Percentiles rank a stretch among this genome's conserved stretches.
phyloP scores from a whole-genome alignment of 148 eudicot species.

The Bassia scoparia region DNA sequence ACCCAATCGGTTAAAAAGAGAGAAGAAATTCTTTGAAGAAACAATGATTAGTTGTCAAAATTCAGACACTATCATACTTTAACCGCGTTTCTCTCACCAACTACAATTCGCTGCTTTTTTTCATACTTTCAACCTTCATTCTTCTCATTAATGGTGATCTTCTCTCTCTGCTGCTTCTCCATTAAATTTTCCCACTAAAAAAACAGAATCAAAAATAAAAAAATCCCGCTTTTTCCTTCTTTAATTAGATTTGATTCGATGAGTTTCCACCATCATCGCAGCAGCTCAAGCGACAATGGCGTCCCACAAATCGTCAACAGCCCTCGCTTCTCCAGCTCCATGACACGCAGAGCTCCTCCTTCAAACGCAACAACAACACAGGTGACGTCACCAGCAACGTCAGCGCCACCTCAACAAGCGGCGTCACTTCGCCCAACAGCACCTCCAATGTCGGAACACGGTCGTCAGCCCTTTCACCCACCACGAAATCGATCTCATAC shows the following conservation, averaged over 20 bases:
- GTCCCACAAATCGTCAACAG: conserved; percentile 58
- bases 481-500: conserved; percentile 54
- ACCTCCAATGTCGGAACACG: background rate
- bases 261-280: conserved; percentile 44
- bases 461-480: conserved; percentile 23
- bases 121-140: background rate
- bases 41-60: background rate
- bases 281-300: conserved; percentile 38
- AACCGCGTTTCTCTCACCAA: background rate
- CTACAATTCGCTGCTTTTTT: background rate
- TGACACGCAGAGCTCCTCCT: conserved; percentile 90
- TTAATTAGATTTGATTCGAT: background rate
- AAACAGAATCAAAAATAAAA: too few species aligned
- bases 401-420: background rate
- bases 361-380: conserved; percentile 44
- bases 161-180: background rate
- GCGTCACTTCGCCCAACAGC: background rate
- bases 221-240: background rate
- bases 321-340: conserved; percentile 66
- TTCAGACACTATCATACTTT: background rate
- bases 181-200: too few species aligned
- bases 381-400: background rate
- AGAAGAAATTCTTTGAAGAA: too few species aligned
- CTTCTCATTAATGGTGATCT: background rate
- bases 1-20: too few species aligned